Evolutionary conservation across 176 grass and related monocot genomes (phyloP).

Genomic region (Aegilops speltoides): DNA sequence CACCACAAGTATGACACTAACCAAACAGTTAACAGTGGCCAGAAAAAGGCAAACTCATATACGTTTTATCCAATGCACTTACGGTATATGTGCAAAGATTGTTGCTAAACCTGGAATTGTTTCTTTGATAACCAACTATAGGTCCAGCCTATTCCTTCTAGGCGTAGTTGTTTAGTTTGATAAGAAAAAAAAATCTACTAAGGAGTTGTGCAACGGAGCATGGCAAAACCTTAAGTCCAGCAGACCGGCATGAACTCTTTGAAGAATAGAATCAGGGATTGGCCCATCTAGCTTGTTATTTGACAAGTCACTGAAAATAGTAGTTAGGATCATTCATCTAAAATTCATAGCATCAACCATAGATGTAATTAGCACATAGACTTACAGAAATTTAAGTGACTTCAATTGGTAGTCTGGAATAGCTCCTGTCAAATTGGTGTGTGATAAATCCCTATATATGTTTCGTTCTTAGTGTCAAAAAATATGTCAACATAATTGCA

Average conservation of each 20-base stretch:
- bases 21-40: no score
- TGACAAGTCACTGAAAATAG: slow-evolving; percentile 38
- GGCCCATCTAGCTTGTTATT: slow-evolving; percentile 31
- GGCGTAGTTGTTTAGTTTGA: no score
- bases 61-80: no score
- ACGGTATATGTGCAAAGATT: no score
- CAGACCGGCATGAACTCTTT: no score
- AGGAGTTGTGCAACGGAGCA: not conserved
- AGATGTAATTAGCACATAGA: not conserved
- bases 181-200: no score
- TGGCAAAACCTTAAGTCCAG: slow-evolving; percentile 11
- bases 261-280: not conserved
- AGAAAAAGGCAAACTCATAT: no score
- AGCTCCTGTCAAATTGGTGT: no score
- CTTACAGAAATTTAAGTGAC: slow-evolving; percentile 28
- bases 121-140: no score
- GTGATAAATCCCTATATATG: not conserved
- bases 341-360: not conserved
- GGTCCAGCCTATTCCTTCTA: no score
- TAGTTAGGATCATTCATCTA: not conserved
- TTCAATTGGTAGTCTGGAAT: slow-evolving; percentile 25
- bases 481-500: not conserved
- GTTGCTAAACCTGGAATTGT: no score
- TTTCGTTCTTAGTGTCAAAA: not conserved
- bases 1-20: no score